phyloP scores from a whole-genome alignment of 352 stramenopile genomes.

The Phytophthora melonis region DNA sequence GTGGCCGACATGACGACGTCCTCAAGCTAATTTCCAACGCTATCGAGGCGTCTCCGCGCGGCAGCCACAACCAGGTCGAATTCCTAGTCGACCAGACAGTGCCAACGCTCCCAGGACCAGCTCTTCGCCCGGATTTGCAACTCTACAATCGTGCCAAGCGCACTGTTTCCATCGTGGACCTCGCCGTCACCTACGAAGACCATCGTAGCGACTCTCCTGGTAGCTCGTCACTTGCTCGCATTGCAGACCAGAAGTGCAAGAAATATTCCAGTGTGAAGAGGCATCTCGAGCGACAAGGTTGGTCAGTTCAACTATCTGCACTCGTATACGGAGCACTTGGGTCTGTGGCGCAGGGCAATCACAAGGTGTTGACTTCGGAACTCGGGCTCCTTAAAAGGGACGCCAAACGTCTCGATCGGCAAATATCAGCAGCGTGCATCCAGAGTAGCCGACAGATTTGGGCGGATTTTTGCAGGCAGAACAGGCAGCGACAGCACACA shows the following conservation, averaged over 20 bases:
- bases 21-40: too few species aligned
- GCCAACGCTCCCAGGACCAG: too few species aligned
- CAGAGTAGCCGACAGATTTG: conserved; percentile 18
- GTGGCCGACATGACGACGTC: too few species aligned
- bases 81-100: neutral
- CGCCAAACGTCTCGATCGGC: conserved; percentile 10
- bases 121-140: neutral
- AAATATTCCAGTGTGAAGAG: neutral
- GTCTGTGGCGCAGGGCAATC: neutral
- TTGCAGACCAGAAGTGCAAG: neutral
- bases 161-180: neutral
- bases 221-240: neutral
- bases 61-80: neutral
- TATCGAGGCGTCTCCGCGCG: too few species aligned
- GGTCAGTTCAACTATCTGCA: conserved; percentile 4
- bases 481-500: conserved; percentile 8
- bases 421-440: conserved; percentile 10
- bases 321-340: conserved; percentile 21
- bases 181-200: neutral
- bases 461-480: conserved; percentile 9
- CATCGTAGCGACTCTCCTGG: neutral
- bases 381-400: conserved; percentile 17
- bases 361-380: conserved; percentile 5
- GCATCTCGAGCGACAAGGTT: neutral
- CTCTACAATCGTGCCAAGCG: neutral